These are phyloP conservation scores for Pichia sp. DNA, from an alignment of 1,139 yeast genomes.

Conservation along the genomic window DNA sequence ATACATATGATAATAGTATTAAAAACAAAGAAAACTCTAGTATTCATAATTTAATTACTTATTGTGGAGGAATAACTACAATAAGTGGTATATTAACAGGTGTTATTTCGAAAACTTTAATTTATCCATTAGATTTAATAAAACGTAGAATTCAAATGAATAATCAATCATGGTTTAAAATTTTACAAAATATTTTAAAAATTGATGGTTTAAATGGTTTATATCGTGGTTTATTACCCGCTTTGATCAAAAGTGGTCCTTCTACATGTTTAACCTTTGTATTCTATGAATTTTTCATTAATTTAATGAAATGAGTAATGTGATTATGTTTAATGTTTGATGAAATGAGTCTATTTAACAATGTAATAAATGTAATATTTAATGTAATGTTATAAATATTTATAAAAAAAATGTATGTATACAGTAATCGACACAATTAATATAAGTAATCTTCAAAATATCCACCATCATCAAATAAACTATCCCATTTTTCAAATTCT, in stretches of 20 bases:
- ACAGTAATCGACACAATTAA: not conserved
- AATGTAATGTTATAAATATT: not conserved
- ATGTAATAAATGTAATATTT: too few relatives aligned
- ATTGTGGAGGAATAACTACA: conserved; percentile 28
- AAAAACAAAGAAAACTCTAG: not conserved
- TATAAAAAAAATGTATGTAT: not conserved
- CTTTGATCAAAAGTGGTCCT: conserved; percentile 73
- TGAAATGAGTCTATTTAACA: too few relatives aligned
- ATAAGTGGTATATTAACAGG: conserved; percentile 78
- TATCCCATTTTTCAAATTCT: conserved; percentile 62
- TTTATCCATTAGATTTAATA: conserved; percentile 82
- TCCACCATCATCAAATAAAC: conserved; percentile 32
- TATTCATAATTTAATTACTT: not conserved
- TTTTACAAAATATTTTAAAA: conserved; percentile 36
- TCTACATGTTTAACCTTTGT: conserved; percentile 74
- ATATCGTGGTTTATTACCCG: conserved; percentile 66
- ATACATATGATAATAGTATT: conserved; percentile 1
- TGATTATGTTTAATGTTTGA: not conserved
- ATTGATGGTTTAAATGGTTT: conserved; percentile 61
- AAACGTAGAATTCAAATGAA: conserved; percentile 70
- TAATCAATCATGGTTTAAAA: conserved; percentile 13
- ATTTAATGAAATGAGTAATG: conserved; percentile 3
- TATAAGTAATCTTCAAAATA: conserved; percentile 19
- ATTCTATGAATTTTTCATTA: conserved; percentile 48
- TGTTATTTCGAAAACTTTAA: conserved; percentile 57